Base-by-base conservation (phyloP, 2,329 filamentous ascomycete genomes). In the Spiromastix sp. region DNA sequence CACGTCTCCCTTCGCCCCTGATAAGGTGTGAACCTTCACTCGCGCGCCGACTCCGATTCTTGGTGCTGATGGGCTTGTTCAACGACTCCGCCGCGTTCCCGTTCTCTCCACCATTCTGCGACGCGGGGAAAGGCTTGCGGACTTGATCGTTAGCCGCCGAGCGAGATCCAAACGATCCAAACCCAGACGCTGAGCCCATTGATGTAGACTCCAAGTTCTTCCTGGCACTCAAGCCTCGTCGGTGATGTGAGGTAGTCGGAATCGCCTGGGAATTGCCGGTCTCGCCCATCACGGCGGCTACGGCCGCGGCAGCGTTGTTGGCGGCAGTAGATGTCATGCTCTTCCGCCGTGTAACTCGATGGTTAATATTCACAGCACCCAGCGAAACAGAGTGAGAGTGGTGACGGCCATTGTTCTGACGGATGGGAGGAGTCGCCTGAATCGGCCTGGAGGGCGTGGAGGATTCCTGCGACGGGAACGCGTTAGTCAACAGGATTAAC, bases 321-420 rank as follows among this genome's bases (percentile, higher is more conserved):
- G 71, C 72, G 30, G 79, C 74, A 45, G 77, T 81, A 42, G 84
- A 85, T 55, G 75, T 78, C 56, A 93, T 86, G 63, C 87, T 95
- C 74, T 96, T 96, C 51, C 91, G 78, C 52, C 89, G 84, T 49
- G 84, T 86, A 48, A 96, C 77, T 49, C 91, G 83, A 61, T 94
- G 83, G 58, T 77, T 79, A 49, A 79, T 66, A 66, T 87, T 89
- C 54, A 87, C 74, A 39, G 81, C 77, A 48, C 77, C 77, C 40
- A 81, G 73, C 37, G 87, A 81, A 48, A 86, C 70, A 39, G 85
- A 89, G 60, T 91, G 81, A 32, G 84, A 84, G 66, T 86, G 84
- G 49, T 77, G 78, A 54, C 86, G 80, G 43, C 77, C 74, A 63
- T 82, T 76, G 45, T 73, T 65, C 54, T 77, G 71, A 47, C 78